Evolutionary conservation across 768 basidiomycete genomes (phyloP).

Genomic region (Leccinum incarnatum): DNA sequence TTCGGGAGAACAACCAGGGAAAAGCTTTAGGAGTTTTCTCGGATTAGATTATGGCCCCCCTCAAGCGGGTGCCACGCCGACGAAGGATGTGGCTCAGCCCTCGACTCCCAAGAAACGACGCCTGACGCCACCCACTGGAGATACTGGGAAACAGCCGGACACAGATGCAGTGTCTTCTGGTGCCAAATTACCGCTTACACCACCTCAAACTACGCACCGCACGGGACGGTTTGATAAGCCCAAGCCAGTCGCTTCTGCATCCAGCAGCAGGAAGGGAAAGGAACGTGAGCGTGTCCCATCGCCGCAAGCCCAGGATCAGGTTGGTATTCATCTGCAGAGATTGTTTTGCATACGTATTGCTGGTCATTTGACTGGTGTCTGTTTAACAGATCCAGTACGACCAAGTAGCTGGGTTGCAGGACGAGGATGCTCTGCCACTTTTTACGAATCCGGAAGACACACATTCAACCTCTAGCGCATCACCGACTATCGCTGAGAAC

Average conservation of each 20-base stretch:
- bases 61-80: not conserved
- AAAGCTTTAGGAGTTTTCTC: slow-evolving; percentile 22
- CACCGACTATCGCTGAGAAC: slow-evolving; percentile 27
- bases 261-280: slow-evolving; percentile 26
- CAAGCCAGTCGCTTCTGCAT: slow-evolving; percentile 1
- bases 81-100: slow-evolving; percentile 19
- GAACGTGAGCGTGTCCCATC: slow-evolving; percentile 16
- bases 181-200: slow-evolving; percentile 19
- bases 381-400: not conserved
- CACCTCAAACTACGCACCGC: slow-evolving; percentile 27
- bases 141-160: not conserved
- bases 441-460: slow-evolving; percentile 14
- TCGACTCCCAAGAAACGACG: slow-evolving; percentile 26
- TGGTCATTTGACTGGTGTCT: not conserved
- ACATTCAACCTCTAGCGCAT: slow-evolving; percentile 12
- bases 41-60: slow-evolving; percentile 19
- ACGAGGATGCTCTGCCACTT: slow-evolving; percentile 21
- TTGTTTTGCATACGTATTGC: not conserved
- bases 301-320: slow-evolving; percentile 6
- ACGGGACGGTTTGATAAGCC: not conserved
- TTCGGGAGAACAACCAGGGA: slow-evolving; percentile 9
- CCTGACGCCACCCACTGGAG: not conserved
- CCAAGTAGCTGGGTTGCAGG: not conserved
- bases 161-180: not conserved
- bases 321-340: slow-evolving; percentile 8